Conservation (phyloP, 2,329 filamentous ascomycete species). For the Neofusicoccum cordaticola region DNA sequence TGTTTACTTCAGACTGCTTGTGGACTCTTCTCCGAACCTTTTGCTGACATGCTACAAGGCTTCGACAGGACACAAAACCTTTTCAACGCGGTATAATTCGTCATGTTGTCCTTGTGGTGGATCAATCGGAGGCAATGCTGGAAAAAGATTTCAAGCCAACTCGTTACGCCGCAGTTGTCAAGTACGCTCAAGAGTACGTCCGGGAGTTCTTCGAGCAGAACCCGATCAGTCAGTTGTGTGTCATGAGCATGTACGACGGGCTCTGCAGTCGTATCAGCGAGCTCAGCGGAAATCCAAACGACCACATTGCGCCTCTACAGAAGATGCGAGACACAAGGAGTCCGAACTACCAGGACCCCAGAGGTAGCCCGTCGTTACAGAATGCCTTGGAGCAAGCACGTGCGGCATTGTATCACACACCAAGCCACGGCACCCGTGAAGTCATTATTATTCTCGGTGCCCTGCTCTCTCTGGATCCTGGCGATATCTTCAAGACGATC, state of each 20-base stretch:
- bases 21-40: background rate
- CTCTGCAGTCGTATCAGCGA: conserved; percentile 82
- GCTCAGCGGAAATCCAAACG: conserved; percentile 85
- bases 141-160: conserved; percentile 94
- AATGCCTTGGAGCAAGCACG: conserved; percentile 96
- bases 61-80: conserved; percentile 90
- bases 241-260: conserved; percentile 91
- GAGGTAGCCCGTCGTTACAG: conserved; percentile 63
- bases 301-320: conserved; percentile 77
- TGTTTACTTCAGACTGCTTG: too few relatives aligned
- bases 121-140: conserved; percentile 89
- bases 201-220: conserved; percentile 98
- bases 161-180: conserved; percentile 76
- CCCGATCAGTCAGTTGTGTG: conserved; percentile 90
- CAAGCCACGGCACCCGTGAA: conserved; percentile 89
- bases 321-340: conserved; percentile 61
- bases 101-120: conserved; percentile 86
- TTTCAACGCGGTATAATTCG: conserved; percentile 95
- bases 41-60: conserved; percentile 46
- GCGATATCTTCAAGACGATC: conserved; percentile 92
- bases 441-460: conserved; percentile 90
- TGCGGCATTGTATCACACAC: conserved; percentile 87
- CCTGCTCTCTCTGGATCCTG: conserved; percentile 84
- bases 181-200: conserved; percentile 83
- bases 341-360: conserved; percentile 60